Evolutionary conservation across 2,329 filamentous ascomycete species (phyloP), one percentile per base, ranked within the genome.

Genomic region (Claviceps africana): DNA sequence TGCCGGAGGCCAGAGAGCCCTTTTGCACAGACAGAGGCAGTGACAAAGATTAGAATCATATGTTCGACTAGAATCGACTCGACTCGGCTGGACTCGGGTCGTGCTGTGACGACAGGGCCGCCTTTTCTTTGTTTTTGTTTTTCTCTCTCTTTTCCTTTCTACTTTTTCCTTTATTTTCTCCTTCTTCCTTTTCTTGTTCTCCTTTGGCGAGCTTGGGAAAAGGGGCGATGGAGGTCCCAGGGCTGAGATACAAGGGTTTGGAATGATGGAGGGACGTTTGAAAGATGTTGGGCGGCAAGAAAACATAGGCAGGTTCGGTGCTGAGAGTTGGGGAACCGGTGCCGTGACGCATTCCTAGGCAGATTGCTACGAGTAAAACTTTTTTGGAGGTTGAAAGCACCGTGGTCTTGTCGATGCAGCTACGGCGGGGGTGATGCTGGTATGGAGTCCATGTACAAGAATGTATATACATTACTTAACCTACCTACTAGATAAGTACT

Each of bases 301-400:
- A 45, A 45, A 45, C 15, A n/a, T n/a, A 45, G 43, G 43, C 22
- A 25, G 25, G 4, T 9, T 15, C n/a, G 43, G 37, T 35, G 33
- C 22, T 47, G 19, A 28, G 48, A 19, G 43, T 25, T 43, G 13
- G 30, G 21, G 44, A 51, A 55, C 43, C 44, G 19, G 45, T 44
- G 44, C 19, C 51, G 43, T 44, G 25, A 40, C 45, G 44, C 51
- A 54, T 52, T 33, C 54, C 50, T 57, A 54, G 54, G 56, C 56
- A 57, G 56, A 54, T 52, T 57, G 53, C 55, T 57, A 55, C 44
- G 53, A 56, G 47, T 52, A 56, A 49, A 21, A 17, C 52, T 48
- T 47, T 53, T 53, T 47, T n/a, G 3, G 10, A 52, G 28, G 51
- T 53, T 53, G 40, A 21, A 40, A 40, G n/a, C 4, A 40, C 37